Conservation (phyloP, 2,329 filamentous ascomycete species). For the Colletotrichum sojae region DNA sequence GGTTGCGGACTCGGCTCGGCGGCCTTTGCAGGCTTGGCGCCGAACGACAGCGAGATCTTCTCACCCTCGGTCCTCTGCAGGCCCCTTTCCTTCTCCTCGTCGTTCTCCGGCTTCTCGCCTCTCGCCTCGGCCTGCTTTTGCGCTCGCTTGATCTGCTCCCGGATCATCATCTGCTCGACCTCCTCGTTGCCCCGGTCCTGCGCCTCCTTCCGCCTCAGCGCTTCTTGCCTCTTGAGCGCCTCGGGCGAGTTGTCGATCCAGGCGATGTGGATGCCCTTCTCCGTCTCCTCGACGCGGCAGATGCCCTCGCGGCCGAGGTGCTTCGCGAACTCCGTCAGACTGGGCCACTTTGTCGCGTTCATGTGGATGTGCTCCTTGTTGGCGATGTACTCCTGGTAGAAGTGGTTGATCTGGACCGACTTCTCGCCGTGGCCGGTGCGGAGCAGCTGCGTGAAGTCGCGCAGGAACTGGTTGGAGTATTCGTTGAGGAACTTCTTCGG, state of each 20-base stretch:
- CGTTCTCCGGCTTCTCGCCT: conserved; percentile 57
- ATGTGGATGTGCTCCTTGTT: conserved; percentile 93
- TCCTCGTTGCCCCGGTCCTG: conserved; percentile 94
- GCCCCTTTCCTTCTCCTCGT: conserved; percentile 58
- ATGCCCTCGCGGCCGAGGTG: conserved; percentile 88
- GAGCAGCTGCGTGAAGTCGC: conserved; percentile 83
- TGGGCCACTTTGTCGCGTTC: conserved; percentile 92
- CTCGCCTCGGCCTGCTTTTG: conserved; percentile 69
- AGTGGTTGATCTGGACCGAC: conserved; percentile 87
- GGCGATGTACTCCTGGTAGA: conserved; percentile 94
- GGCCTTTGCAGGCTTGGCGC: conserved; percentile 54
- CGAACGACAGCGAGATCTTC: conserved; percentile 81
- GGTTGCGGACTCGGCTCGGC: conserved; percentile 35
- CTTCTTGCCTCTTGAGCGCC: conserved; percentile 83
- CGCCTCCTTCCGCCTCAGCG: conserved; percentile 84
- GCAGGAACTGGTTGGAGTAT: conserved; percentile 85
- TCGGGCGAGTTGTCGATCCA: conserved; percentile 96
- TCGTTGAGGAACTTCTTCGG: conserved; percentile 86
- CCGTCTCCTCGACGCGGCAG: conserved; percentile 89
- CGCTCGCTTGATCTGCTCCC: conserved; percentile 86
- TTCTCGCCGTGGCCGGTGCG: conserved; percentile 93
- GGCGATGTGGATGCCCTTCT: conserved; percentile 86
- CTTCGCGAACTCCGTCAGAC: conserved; percentile 91
- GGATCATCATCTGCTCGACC: conserved; percentile 85
- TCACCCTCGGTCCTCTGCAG: conserved; percentile 78